Percentiles rank a stretch among this genome's conserved stretches.
phyloP scores from a whole-genome alignment of 2,329 filamentous ascomycete genomes.

The Aspergillus vadensis region DNA sequence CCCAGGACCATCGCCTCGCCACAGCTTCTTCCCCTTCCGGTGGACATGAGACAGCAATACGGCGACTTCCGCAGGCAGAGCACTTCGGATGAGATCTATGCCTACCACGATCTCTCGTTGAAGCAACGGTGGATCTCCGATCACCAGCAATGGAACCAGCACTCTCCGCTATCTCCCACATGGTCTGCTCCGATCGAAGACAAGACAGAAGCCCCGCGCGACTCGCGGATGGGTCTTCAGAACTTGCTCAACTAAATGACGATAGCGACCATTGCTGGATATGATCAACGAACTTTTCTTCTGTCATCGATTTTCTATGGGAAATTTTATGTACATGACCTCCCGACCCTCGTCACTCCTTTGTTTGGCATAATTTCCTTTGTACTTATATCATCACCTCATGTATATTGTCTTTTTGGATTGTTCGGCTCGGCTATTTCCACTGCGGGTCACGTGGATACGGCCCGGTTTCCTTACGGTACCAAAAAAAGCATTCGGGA shows the following conservation, averaged over 20 bases:
- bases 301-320: conserved; percentile 12
- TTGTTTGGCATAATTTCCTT: conserved; percentile 20
- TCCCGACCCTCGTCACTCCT: conserved; percentile 21
- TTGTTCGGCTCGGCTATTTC: conserved; percentile 10
- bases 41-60: conserved; percentile 48
- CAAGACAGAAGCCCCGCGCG: conserved; percentile 31
- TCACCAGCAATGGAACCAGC: conserved; percentile 33
- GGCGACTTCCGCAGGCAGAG: conserved; percentile 37
- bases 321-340: conserved; percentile 19
- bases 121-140: conserved; percentile 33
- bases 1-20: conserved; percentile 50
- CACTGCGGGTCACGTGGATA: conserved; percentile 23
- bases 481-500: conserved; percentile 11
- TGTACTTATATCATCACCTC: conserved; percentile 22
- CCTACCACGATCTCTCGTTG: conserved; percentile 27
- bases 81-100: conserved; percentile 28
- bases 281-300: conserved; percentile 28
- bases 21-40: conserved; percentile 42
- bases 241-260: conserved; percentile 43
- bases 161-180: conserved; percentile 28
- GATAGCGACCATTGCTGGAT: conserved; percentile 15
- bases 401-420: conserved; percentile 17
- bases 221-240: conserved; percentile 44
- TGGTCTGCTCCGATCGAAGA: conserved; percentile 24
- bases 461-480: conserved; percentile 8